Evolutionary conservation across 441 rosid species (phyloP), one percentile per base, ranked within the genome.

Genomic region (Syzygium syzygioides): DNA sequence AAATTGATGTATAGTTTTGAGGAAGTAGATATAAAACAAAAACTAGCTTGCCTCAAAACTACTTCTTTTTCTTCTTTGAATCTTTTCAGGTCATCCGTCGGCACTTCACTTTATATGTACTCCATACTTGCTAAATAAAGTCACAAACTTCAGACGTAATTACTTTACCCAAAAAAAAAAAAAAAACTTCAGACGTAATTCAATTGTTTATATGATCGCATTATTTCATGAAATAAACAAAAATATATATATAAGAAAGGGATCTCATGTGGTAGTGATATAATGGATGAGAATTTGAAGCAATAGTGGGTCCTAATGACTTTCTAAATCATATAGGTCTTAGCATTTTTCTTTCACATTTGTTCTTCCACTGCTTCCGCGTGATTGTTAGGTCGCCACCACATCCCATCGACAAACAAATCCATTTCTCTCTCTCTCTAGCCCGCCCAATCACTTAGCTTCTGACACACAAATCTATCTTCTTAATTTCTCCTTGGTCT

Each of bases 181-280:
- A n/a, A n/a, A n/a, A 3, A 60, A 28, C 66, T 60, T 60, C 66
- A 60, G 0, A 26, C n/a, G 10, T 13, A 26, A 60, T 60, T 28
- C 66, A 60, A 60, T 60, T 60, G 66, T 0, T 60, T 28, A 60
- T 17, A 62, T 30, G 71, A 18, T 60, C 18, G 0, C n/a, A 62
- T n/a, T 30, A 62, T n/a, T n/a, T 9, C 37, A n/a, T 28, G 66
- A 26, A 59, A 60, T 41, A 59, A 0, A 25, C 5, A 1, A 25
- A 26, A 26, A 37, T 2, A 0, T 0, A 26, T 9, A 60, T 60
- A 28, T 0, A 62, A 14, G 37, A 0, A 9, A 62, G 3, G 20
- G n/a, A 62, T 62, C 10, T 0, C 71, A 62, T 62, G 71, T 62
- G 45, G 45, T 41, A 41, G 45, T 6, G 66, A 28, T 60, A 60